Conservation (phyloP, 805 yeast species). For the Spathaspora gorwiae region DNA sequence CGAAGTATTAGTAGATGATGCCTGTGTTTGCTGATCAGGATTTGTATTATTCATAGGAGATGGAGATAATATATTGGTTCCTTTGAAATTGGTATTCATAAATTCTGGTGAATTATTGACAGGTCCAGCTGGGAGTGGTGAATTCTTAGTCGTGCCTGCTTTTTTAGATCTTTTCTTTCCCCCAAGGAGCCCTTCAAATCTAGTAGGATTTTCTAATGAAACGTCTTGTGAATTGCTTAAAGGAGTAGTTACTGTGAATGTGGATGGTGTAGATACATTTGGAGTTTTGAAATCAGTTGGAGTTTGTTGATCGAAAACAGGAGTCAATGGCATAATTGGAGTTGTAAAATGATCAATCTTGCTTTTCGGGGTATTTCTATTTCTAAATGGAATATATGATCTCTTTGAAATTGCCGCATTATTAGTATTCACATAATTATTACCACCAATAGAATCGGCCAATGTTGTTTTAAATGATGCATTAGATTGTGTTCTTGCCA, state of each 20-base stretch:
- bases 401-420: constrained; percentile 16
- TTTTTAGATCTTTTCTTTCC: constrained; percentile 21
- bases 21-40: constrained; percentile 6
- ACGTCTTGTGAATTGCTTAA: neutral
- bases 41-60: neutral
- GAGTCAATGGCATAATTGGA: constrained; percentile 18
- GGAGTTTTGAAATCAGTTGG: constrained; percentile 12
- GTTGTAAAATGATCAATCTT: constrained; percentile 17
- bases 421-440: constrained; percentile 4
- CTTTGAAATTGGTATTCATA: neutral
- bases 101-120: neutral
- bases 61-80: neutral
- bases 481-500: constrained; percentile 70
- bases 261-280: neutral
- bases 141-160: constrained; percentile 7
- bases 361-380: constrained; percentile 16
- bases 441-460: constrained; percentile 54
- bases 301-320: constrained; percentile 17
- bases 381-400: constrained; percentile 40
- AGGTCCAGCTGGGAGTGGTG: neutral
- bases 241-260: constrained; percentile 6
- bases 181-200: constrained; percentile 24
- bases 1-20: constrained; percentile 7
- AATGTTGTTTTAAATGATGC: constrained; percentile 72
- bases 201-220: constrained; percentile 13